Base-by-base conservation (phyloP, 495 filamentous ascomycete genomes). In the Xylaria intraflava region DNA sequence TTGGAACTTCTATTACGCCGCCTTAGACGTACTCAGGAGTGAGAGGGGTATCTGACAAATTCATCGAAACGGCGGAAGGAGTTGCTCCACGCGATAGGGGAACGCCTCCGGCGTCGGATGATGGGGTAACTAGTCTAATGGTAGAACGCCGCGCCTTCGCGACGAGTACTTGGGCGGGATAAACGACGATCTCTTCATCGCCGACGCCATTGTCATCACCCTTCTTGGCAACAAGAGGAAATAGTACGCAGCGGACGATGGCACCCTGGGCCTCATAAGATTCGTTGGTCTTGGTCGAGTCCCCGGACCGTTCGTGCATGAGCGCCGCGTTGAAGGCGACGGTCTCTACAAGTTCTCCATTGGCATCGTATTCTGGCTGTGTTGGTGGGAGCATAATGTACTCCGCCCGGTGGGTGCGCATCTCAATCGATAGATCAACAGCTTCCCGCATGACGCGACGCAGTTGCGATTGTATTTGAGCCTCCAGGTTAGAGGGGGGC, bases 321-420 rank as follows among this genome's bases (percentile, higher is more conserved):
- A 91, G 75, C 8, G 81, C 76, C 0, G 91, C 87, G 64, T 92
- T 94, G 81, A 97, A 98, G 48, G 74, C 73, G 14, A 95, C 85
- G 40, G 89, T 87, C 35, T 84, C 86, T 29, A 78, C 77, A 16
- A 97, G 81, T 60, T 96, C 92, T 60, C 93, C 93, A 56, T 89
- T 86, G 57, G 83, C 86, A 69, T 97, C 91, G 72, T 93, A 97
- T 62, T 95, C 89, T 10, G 94, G 92, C 58, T 90, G 88, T n/a
- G 94, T 77, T 8, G 93, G 91, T 3, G 92, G 92, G 6, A 95
- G 83, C 91, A 98, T 96, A 69, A 93, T 89, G 70, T 92, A 98
- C 68, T 96, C 91, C 16, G 93, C 89, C 12, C 90, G 78, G 66
- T 98, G 93, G 16, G 85, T 92, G 59, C 93, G 88, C 94, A 98